Percentiles rank a stretch among this genome's conserved stretches.
These are phyloP conservation scores for Berberis vulgaris DNA, from an alignment of 164 flowering plant species.

Conservation along the genomic window DNA sequence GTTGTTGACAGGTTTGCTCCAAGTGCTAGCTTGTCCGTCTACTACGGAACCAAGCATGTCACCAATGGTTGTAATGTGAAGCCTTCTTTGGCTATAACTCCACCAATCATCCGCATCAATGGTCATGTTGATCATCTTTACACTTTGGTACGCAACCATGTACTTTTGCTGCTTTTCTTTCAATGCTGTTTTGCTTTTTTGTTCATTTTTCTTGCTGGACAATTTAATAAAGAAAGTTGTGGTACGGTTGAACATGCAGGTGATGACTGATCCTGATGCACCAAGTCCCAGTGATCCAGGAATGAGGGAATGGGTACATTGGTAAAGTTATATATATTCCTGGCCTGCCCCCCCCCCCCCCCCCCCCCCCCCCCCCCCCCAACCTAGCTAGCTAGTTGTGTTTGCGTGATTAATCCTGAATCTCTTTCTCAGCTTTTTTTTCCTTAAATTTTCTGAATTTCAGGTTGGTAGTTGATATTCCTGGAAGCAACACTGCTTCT, in stretches of 20 bases:
- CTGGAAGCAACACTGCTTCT: constrained; percentile 3
- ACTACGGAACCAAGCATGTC: constrained; percentile 52
- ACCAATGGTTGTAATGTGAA: constrained; percentile 63
- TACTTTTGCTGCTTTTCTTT: no score
- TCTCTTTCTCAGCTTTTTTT: not conserved
- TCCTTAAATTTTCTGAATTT: not conserved
- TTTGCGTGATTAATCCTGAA: not conserved
- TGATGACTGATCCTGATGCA: constrained; percentile 87
- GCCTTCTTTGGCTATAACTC: constrained; percentile 44
- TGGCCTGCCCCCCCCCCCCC: not conserved
- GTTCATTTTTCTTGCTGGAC: not conserved
- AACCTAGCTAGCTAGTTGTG: no score
- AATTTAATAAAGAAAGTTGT: no score
- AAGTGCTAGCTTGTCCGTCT: constrained; percentile 35
- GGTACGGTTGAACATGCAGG: constrained; percentile 23
- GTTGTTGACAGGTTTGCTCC: constrained; percentile 82
- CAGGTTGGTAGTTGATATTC: constrained; percentile 25
- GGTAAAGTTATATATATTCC: constrained; percentile 21
- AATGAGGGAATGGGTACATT: constrained; percentile 70
- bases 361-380: constrained; percentile 1
- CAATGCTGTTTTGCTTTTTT: not conserved
- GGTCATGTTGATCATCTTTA: constrained; percentile 40
- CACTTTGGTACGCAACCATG: constrained; percentile 33
- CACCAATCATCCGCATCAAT: constrained; percentile 43
- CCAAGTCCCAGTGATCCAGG: constrained; percentile 81